Evolutionary conservation across 2,329 filamentous ascomycete genomes (phyloP), one percentile per base, ranked within the genome.

Genomic region (Pseudofabraea citricarpa): DNA sequence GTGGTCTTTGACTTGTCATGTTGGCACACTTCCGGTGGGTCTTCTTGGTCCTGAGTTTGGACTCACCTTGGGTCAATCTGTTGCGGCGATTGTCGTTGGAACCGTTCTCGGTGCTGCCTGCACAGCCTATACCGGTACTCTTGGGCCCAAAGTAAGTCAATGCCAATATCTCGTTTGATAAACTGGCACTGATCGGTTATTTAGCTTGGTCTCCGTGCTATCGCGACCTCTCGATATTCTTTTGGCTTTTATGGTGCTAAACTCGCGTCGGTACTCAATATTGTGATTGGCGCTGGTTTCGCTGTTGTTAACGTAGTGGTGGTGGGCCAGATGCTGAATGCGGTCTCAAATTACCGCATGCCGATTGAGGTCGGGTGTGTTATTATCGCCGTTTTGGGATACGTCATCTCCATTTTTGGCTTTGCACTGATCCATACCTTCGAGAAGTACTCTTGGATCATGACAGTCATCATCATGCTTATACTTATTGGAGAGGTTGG

Each of bases 191-290:
- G 44, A n/a, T 21, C 7, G 21, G n/a, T 8, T 19, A 16, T 22
- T 15, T 36, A 60, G 58, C 54, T 59, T 27, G 58, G 59, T 44
- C 56, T 73, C 18, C 63, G 70, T 37, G 65, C 70, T 43, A 71
- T 73, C 37, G 54, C 57, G 59, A 63, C 68, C 22, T 64, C 66
- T 38, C 60, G 70, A 39, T 71, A 69, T 50, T 69, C 67, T n/a
- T 70, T 73, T 45, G 70, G 70, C n/a, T 73, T 70, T 64, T 73
- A 64, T 47, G 69, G 70, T 13, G 69, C 69, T 41, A 73, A 73
- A 50, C 56, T 73, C 43, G 64, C 69, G 43, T 69, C 68, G 4
- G 55, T 66, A 2, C 64, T 73, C 35, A 74, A 73, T 37, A 66
- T 69, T 21, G 59, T 73, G 22, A 64, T 71, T 37, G 69, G 71